Evolutionary conservation across 139 green algal species (phyloP), one percentile per base, ranked within the genome.

Genomic region (Volvox africanus): DNA sequence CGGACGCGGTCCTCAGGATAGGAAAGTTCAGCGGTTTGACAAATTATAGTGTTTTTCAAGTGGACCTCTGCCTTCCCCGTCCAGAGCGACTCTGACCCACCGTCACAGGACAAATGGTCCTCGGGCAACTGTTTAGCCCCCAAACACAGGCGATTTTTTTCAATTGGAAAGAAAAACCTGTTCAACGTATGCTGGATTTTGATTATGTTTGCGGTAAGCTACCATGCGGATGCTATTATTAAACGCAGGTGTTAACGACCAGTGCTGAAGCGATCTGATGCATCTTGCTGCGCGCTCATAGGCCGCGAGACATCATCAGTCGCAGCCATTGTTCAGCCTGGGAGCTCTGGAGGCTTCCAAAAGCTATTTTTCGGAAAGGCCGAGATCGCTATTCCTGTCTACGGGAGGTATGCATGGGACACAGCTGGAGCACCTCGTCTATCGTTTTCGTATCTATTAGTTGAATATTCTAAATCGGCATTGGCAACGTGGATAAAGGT

Each of bases 151-250:
- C 97, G 0, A 97, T 99, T 0, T 99, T 99, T 88, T 99, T 95
- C 90, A 99, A 99, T 85, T 99, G 92, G 85, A 98, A 98, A 82
- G 91, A 92, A 65, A 97, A 95, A 82, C 95, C 96, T 32, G 91
- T 93, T 35, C 97, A 99, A 95, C 96, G 97, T 65, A 99, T 99
- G 97, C 96, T 99, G 0, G 97, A 99, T 82, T 99, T 99, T 84
- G 97, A 99, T 83, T 99, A 95, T 80, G 89, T 99, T 0, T 99
- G 97, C 61, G 97, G 96, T 98, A 83, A 12, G 81, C 14, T 17
- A 68, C 6, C 37, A 24, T 24, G 17, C 33, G 78, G 36, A 30
- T 67, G 73, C 73, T 16, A 86, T 93, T 50, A 6, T 65, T 35
- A 13, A 0, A 30, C 50, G 13, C 75, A n/a, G 22, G 80, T 89